Percentiles rank a stretch among this genome's conserved stretches.
Evolutionary conservation across 257 asterid species (phyloP).

Genomic region (Capsicum rhomboideum): DNA sequence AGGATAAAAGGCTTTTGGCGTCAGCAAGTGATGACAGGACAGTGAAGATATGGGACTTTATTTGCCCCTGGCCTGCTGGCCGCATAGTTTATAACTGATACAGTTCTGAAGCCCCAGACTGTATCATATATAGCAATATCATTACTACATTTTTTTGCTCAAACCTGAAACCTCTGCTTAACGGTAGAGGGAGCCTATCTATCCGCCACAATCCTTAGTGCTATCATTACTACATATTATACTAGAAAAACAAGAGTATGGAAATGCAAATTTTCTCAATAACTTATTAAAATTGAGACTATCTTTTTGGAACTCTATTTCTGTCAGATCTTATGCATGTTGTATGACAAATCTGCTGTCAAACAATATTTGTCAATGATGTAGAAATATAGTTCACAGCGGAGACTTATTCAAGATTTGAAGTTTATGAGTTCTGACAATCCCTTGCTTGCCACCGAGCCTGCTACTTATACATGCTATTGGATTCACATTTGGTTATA

Average conservation of each 20-base stretch:
- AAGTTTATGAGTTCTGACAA: background rate
- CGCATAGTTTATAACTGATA: background rate
- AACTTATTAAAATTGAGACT: background rate
- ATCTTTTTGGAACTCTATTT: background rate
- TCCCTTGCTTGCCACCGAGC: background rate
- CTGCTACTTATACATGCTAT: no score
- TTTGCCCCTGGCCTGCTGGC: conserved; percentile 17
- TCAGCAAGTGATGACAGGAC: conserved; percentile 91
- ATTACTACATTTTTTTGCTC: background rate
- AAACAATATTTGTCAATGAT: background rate
- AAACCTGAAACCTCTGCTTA: background rate
- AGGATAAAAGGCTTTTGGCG: conserved; percentile 62
- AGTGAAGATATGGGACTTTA: conserved; percentile 78
- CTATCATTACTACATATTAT: background rate
- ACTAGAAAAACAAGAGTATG: background rate
- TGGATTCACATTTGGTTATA: no score
- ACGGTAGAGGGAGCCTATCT: background rate
- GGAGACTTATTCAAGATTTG: background rate
- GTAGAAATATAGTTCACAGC: background rate
- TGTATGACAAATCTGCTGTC: background rate
- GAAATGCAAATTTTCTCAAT: background rate
- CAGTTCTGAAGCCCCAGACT: background rate
- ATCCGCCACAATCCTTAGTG: background rate
- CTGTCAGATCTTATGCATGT: no score
- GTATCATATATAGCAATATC: background rate